Percentiles rank a stretch among this genome's conserved stretches.
phyloP scores from a whole-genome alignment of 2,329 filamentous ascomycete genomes.

The Purpureocillium takamizusanense region DNA sequence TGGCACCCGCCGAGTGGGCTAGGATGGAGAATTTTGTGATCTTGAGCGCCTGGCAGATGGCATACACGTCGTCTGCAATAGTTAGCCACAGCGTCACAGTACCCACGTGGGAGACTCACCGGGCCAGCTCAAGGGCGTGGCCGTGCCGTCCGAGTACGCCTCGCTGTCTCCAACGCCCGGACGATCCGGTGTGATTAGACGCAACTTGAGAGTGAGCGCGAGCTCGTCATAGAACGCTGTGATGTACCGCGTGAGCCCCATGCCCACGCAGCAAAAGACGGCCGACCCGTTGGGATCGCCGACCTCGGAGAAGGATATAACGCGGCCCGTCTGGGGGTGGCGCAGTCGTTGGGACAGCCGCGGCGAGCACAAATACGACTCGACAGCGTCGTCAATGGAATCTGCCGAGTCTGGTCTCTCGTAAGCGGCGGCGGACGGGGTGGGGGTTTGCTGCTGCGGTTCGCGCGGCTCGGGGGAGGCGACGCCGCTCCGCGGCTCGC shows the following conservation, averaged over 20 bases:
- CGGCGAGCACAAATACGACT: conserved; percentile 73
- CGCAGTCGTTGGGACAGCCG: conserved; percentile 80
- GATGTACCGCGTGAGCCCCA: conserved; percentile 93
- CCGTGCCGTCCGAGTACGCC: conserved; percentile 68
- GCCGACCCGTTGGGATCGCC: conserved; percentile 86
- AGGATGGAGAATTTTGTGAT: conserved; percentile 95
- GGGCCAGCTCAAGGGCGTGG: conserved; percentile 88
- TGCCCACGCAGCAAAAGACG: conserved; percentile 93
- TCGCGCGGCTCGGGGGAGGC: conserved; percentile 17
- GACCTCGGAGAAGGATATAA: conserved; percentile 94
- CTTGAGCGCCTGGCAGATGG: conserved; percentile 84
- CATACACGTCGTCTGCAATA: conserved; percentile 67
- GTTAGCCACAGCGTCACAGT: conserved; percentile 3
- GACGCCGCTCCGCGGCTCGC: conserved; percentile 25
- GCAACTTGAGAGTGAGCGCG: conserved; percentile 75
- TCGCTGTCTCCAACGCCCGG: conserved; percentile 92
- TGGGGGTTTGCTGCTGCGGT: too few relatives aligned
- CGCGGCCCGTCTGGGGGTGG: conserved; percentile 75
- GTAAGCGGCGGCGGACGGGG: conserved; percentile 39
- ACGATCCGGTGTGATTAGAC: conserved; percentile 87
- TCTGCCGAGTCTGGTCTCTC: conserved; percentile 73
- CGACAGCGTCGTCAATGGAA: conserved; percentile 81
- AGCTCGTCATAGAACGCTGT: conserved; percentile 97
- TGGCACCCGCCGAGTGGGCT: conserved; percentile 93
- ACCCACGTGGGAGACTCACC: conserved; percentile 50